phyloP scores from a whole-genome alignment of 2,329 filamentous ascomycete genomes.

The Nothophaeocryptopus gaeumannii region DNA sequence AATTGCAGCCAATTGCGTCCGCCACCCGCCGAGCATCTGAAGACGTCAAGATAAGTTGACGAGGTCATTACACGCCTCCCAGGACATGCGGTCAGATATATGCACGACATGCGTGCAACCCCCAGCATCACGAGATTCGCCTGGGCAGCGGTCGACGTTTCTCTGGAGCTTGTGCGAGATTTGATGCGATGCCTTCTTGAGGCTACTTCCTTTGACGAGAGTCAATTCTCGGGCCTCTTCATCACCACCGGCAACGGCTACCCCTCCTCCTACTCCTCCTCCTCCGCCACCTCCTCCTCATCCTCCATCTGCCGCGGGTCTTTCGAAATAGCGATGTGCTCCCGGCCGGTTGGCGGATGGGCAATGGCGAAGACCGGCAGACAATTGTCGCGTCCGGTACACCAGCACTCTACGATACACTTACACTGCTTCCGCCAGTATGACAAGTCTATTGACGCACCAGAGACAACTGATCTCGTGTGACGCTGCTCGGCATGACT shows the following conservation, averaged over 20 bases:
- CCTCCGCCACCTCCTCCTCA: background rate
- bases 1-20: background rate
- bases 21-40: no score
- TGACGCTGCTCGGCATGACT: slow-evolving; percentile 7
- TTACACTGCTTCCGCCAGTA: slow-evolving; percentile 4
- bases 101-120: no score
- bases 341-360: no score
- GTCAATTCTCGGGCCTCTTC: no score
- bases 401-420: no score
- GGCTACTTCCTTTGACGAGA: no score
- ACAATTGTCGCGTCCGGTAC: background rate
- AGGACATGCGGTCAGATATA: background rate
- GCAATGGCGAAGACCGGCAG: background rate
- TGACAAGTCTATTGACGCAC: slow-evolving; percentile 4
- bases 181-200: no score
- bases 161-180: no score
- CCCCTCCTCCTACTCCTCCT: background rate
- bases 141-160: no score
- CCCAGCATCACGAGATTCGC: slow-evolving; percentile 1
- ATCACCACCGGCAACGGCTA: no score
- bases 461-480: slow-evolving; percentile 2
- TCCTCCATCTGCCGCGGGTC: background rate
- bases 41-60: no score
- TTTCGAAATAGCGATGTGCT: no score
- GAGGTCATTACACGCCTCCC: background rate